These are phyloP conservation scores for Graphilbum sp. DNA, from an alignment of 2,329 filamentous ascomycete species.

Conservation along the genomic window DNA sequence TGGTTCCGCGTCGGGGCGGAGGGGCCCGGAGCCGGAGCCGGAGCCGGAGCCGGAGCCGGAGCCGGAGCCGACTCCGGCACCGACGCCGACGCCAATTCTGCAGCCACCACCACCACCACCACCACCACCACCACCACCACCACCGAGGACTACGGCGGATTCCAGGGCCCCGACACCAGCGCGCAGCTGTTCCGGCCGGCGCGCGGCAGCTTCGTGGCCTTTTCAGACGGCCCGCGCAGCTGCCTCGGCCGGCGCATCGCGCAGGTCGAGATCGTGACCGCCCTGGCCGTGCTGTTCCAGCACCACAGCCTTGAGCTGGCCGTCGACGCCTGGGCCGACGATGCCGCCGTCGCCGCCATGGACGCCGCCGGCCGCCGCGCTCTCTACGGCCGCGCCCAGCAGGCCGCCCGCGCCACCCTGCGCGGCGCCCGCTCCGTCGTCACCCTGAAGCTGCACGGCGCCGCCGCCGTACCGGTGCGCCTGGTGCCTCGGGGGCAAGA, in stretches of 20 bases:
- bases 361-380: conserved; percentile 23
- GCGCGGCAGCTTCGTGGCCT: conserved; percentile 40
- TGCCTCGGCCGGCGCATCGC: conserved; percentile 43
- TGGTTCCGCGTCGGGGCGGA: too few relatives aligned
- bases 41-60: too few relatives aligned
- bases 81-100: conserved; percentile 9
- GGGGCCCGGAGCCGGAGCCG: too few relatives aligned
- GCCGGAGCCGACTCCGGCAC: too few relatives aligned
- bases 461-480: conserved; percentile 44
- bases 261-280: conserved; percentile 40
- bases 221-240: conserved; percentile 39
- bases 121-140: conserved; percentile 21
- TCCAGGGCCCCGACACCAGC: conserved; percentile 43
- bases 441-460: conserved; percentile 53
- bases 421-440: conserved; percentile 43
- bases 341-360: conserved; percentile 38
- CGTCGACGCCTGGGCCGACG: conserved; percentile 38
- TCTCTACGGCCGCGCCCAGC: conserved; percentile 46
- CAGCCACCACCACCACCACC: conserved; percentile 6
- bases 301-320: conserved; percentile 54
- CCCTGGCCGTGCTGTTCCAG: conserved; percentile 37
- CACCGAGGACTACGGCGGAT: conserved; percentile 40
- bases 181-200: conserved; percentile 42
- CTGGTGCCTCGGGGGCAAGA: conserved; percentile 55
- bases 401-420: conserved; percentile 34